Base-by-base conservation (phyloP, 441 rosid species). In the Populus hybrid region DNA sequence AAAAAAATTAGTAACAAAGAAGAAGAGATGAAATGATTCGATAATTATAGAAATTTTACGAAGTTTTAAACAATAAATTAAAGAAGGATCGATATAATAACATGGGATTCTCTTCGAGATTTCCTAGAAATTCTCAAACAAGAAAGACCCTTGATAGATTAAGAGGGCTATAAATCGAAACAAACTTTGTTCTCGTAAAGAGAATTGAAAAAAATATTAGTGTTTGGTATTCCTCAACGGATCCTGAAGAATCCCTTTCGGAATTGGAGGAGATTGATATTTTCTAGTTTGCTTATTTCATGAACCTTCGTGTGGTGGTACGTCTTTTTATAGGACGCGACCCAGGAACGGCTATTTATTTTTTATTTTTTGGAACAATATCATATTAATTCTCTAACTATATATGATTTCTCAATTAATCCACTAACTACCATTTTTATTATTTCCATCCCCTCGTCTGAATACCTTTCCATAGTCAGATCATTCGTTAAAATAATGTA, bases 321-420 rank as follows among this genome's bases (percentile, higher is more conserved):
- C 74, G 32, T 76, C 76, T 0, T 80, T 84, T 83, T 89, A 85
- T 87, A 86, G 87, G 77, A 78, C 64, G 14, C 7, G 54, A 71
- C 23, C 34, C 77, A 64, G 73, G 83, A 83, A 86, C 89, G 93
- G 86, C 88, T 30, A 30, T 30, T 30, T 83, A 86, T 83, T 73
- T 84, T 68, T n/a, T 30, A 30, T 82, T 77, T 83, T 78, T 61
- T 74, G 57, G 34, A 2, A 6, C 6, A 54, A 18, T 16, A 16
- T 5, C 61, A 6, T 6, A 18, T 54, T 54, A 54, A 54, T 18
- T 8, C 61, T 54, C 61, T 5, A 54, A 54, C 61, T 6, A 1
- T 54, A 54, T 54, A 18, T 16, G 8, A 16, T 16, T 54, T 16
- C 61, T 54, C n/a, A 54, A 54, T 18, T 6, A 54, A 16, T 54